phyloP scores from a whole-genome alignment of 345 rosid genomes.

The Combretum micranthum region DNA sequence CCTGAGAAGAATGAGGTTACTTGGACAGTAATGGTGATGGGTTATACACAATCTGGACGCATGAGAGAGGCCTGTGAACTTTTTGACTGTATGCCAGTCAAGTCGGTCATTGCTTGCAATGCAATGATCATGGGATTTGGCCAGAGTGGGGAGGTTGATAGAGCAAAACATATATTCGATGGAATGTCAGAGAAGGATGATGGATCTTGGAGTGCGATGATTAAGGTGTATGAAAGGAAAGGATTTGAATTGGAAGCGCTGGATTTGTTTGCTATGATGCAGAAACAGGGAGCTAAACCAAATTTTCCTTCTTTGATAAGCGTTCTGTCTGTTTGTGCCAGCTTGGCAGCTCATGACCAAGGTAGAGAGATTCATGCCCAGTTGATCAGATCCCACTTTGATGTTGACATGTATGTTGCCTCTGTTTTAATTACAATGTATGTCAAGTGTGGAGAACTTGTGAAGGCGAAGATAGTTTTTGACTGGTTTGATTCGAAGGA shows the following conservation, averaged over 20 bases:
- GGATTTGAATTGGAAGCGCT: conserved; percentile 65
- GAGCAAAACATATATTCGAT: conserved; percentile 52
- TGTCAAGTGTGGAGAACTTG: conserved; percentile 69
- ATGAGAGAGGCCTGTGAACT: conserved; percentile 55
- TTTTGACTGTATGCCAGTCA: conserved; percentile 55
- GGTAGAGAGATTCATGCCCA: conserved; percentile 73
- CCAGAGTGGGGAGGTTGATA: conserved; percentile 40
- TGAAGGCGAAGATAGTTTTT: conserved; percentile 51
- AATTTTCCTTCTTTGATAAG: conserved; percentile 61
- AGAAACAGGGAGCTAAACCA: conserved; percentile 41
- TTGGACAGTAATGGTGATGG: conserved; percentile 78
- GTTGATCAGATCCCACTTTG: conserved; percentile 53
- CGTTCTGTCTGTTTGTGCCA: conserved; percentile 59
- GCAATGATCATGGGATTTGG: conserved; percentile 72
- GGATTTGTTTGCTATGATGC: conserved; percentile 57
- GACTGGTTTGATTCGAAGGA: conserved; percentile 55
- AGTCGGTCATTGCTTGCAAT: conserved; percentile 47
- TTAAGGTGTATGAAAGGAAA: conserved; percentile 62
- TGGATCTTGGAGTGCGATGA: conserved; percentile 62
- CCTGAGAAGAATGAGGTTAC: conserved; percentile 74
- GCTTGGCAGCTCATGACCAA: conserved; percentile 60
- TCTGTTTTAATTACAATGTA: conserved; percentile 84
- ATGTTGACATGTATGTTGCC: conserved; percentile 59
- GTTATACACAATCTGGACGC: conserved; percentile 61
- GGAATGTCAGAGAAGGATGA: conserved; percentile 52